Evolutionary conservation across 2,329 filamentous ascomycete genomes (phyloP).

Genomic region (Fusarium staphyleae): DNA sequence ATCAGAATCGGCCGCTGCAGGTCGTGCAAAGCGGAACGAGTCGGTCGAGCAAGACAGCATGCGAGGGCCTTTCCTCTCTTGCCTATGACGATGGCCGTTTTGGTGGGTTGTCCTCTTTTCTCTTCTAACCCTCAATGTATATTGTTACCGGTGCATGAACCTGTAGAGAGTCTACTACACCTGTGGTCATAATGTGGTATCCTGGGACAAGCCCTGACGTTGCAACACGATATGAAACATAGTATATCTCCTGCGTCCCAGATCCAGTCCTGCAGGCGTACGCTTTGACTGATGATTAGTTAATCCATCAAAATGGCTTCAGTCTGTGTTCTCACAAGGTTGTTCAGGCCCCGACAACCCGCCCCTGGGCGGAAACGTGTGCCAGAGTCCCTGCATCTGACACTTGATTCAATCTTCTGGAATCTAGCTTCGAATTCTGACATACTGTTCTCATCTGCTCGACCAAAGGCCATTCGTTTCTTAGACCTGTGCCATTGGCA

Average conservation of each 20-base stretch:
- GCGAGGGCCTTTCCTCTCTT: not conserved
- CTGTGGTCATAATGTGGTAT: not conserved
- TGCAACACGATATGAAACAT: conserved; percentile 29
- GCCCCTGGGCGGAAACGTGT: conserved; percentile 2
- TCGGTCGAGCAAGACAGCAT: not conserved
- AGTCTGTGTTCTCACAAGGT: conserved; percentile 19
- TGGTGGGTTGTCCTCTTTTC: conserved; percentile 3
- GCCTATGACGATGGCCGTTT: not conserved
- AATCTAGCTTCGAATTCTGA: conserved; percentile 1
- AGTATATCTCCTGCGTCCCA: conserved; percentile 32
- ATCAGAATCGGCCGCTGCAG: conserved; percentile 35
- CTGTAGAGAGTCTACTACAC: not conserved
- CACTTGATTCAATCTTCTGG: conserved; percentile 9
- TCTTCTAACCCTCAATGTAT: not conserved
- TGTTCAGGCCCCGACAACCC: conserved; percentile 16
- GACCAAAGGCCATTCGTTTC: too few relatives aligned
- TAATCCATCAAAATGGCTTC: conserved; percentile 5
- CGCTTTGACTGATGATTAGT: conserved; percentile 24
- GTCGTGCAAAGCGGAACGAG: conserved; percentile 28
- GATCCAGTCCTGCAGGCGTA: conserved; percentile 25
- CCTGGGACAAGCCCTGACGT: conserved; percentile 1
- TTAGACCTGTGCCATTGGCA: too few relatives aligned
- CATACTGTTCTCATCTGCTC: not conserved
- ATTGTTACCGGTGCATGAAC: conserved; percentile 3
- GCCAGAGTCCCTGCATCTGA: conserved; percentile 33